Percentiles rank a stretch among this genome's conserved stretches.
These are phyloP conservation scores for Oropetium thomaeum DNA, from an alignment of 176 grass and related monocot species.

Conservation along the genomic window DNA sequence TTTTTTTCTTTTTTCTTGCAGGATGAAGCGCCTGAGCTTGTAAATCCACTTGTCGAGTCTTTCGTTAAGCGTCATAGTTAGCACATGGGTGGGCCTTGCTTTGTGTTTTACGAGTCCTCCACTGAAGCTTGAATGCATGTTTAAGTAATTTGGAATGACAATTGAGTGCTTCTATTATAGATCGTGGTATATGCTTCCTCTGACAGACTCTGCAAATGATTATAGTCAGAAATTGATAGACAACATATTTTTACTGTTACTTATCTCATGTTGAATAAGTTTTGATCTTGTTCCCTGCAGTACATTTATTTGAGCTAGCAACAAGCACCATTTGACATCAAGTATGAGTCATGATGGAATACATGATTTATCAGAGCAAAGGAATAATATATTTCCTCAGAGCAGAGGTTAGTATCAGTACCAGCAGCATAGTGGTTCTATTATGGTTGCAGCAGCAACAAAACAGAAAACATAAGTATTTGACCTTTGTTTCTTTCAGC, in stretches of 20 bases:
- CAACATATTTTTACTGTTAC: neutral
- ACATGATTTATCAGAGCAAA: neutral
- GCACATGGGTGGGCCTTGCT: constrained; percentile 26
- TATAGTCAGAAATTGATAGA: neutral
- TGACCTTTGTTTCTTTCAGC: neutral
- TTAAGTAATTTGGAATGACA: neutral
- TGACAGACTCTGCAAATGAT: neutral
- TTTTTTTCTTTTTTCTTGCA: constrained; percentile 37
- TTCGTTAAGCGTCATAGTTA: constrained; percentile 66
- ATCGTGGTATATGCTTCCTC: constrained; percentile 2
- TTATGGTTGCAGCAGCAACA: neutral
- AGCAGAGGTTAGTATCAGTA: constrained; percentile 9
- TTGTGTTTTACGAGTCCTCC: neutral
- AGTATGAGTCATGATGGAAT: neutral
- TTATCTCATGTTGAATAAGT: neutral
- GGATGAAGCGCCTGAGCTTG: constrained; percentile 91
- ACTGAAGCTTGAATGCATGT: neutral
- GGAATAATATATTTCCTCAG: neutral
- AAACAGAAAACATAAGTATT: constrained; percentile 11
- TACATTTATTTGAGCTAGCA: neutral
- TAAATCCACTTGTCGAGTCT: constrained; percentile 78
- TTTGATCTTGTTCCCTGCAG: neutral
- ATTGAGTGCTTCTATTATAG: neutral
- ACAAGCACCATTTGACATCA: constrained; percentile 14
- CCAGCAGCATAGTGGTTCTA: neutral